Percentiles rank a stretch among this genome's conserved stretches.
Evolutionary conservation across 1,139 yeast genomes (phyloP).

Genomic region (Blastobotrys illinoisensis): DNA sequence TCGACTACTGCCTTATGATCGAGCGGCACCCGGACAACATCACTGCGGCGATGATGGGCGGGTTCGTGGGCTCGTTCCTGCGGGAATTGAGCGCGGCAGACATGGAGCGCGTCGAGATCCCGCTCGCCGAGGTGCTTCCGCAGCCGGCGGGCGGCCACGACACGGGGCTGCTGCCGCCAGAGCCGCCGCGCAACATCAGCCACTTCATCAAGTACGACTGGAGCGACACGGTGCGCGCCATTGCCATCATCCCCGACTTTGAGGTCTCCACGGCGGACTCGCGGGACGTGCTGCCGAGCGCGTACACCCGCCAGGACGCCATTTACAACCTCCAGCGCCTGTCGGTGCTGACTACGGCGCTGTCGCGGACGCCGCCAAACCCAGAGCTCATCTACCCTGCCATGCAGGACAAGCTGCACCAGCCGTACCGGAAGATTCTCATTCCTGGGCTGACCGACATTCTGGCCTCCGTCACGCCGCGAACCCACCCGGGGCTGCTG

Average conservation of each 20-base stretch:
- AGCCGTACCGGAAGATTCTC: slow-evolving; percentile 84
- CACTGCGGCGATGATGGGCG: slow-evolving; percentile 99
- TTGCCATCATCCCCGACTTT: slow-evolving; percentile 87
- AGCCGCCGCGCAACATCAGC: slow-evolving; percentile 86
- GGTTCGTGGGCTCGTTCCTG: slow-evolving; percentile 91
- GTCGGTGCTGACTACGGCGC: slow-evolving; percentile 73
- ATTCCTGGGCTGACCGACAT: slow-evolving; percentile 89
- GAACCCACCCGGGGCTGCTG: slow-evolving; percentile 72
- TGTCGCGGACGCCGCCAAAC: slow-evolving; percentile 77
- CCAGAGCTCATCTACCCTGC: slow-evolving; percentile 82
- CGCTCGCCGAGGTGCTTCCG: slow-evolving; percentile 78
- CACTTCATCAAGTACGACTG: slow-evolving; percentile 82
- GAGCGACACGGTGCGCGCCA: slow-evolving; percentile 76
- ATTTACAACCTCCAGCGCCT: slow-evolving; percentile 81
- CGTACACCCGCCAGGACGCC: slow-evolving; percentile 75
- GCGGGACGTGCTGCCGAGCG: slow-evolving; percentile 78
- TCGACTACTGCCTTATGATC: slow-evolving; percentile 92
- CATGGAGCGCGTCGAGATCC: slow-evolving; percentile 68
- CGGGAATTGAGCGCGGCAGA: slow-evolving; percentile 72
- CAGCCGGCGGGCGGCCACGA: slow-evolving; percentile 64
- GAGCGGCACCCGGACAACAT: slow-evolving; percentile 98
- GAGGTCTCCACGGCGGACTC: slow-evolving; percentile 92
- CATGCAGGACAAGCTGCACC: slow-evolving; percentile 95
- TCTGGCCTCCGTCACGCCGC: slow-evolving; percentile 74
- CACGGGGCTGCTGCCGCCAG: slow-evolving; percentile 63